Base-by-base conservation (phyloP, 805 yeast species). In the Myxozyma vanderwaltii region DNA sequence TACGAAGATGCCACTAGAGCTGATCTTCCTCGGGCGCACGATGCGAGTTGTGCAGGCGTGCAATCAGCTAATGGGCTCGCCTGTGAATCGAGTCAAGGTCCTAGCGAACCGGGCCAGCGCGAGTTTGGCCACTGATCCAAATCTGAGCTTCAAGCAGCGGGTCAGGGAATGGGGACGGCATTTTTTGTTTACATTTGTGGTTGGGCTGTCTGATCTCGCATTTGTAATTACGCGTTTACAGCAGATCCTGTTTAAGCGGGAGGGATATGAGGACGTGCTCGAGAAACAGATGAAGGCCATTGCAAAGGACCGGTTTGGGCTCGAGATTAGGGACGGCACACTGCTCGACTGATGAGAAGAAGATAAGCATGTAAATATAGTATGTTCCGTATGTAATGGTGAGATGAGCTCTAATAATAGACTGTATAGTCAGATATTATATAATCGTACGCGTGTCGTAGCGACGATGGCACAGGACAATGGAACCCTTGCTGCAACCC, bases 11-110 rank as follows among this genome's bases (percentile, higher is more conserved):
- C 95, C 95, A 1, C 72, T 84, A 61, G 84, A 83, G 47, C 71
- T 88, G 54, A 76, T 85, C 19, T 87, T 88, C 66, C 73, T 88
- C 5, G 82, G 86, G 55, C 75, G 92, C 67, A 79, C 88, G 10
- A 85, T 86, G 86, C 76, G 91, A 60, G 86, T 88, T 76, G 79
- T 88, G 51, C 92, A 87, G 69, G 84, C 84, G 24, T 72, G 86
- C 63, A 88, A 88, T 70, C 83, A 82, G 64, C 75, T 74, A 36
- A 82, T 81, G 69, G 89, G 86, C 3, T 81, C 89, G 15, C 92
- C 91, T 0, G 86, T 86, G n/a, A 88, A 88, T 70, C 77, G 94
- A 58, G 73, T 88, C 64, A 84, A 83, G 58, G 69, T 85, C 29
- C 75, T 88, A 54, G 88, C 88, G 0, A 72, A 75, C 15, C 84